Conservation (phyloP, 768 basidiomycete species). For the Trichaptum fuscoviolaceum region DNA sequence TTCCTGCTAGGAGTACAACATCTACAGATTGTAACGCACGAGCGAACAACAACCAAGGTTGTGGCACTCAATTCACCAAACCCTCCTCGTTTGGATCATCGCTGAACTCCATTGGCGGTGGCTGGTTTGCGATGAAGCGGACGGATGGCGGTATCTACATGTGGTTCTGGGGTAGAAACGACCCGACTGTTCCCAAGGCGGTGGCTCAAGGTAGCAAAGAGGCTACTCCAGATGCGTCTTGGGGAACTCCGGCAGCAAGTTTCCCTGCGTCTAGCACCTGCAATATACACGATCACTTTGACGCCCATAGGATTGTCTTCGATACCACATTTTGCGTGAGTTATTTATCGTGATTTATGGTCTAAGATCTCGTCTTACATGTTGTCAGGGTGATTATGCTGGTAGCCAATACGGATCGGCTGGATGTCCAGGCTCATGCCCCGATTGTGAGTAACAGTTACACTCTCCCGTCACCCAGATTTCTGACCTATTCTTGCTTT, state of each 20-base stretch:
- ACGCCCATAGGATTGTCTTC: conserved; percentile 49
- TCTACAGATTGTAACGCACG: conserved; percentile 23
- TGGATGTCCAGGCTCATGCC: not conserved
- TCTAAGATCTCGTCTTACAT: conserved; percentile 23
- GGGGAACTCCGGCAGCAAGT: conserved; percentile 43
- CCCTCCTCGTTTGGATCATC: conserved; percentile 28
- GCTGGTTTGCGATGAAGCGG: conserved; percentile 29
- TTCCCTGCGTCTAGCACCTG: conserved; percentile 46
- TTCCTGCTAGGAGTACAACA: conserved; percentile 8
- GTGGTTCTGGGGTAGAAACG: conserved; percentile 57
- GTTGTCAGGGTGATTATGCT: conserved; percentile 49
- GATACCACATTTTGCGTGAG: conserved; percentile 60
- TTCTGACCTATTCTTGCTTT: not conserved
- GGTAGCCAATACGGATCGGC: conserved; percentile 37
- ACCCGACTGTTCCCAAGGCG: conserved; percentile 36
- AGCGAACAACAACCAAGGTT: conserved; percentile 24
- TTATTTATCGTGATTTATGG: conserved; percentile 7
- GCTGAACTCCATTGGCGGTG: conserved; percentile 34
- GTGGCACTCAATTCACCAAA: conserved; percentile 24
- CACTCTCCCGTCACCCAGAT: not conserved
- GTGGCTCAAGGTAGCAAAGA: conserved; percentile 32
- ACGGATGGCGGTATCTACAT: conserved; percentile 42
- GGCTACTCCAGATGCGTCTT: conserved; percentile 41
- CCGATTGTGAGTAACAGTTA: not conserved
- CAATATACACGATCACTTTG: conserved; percentile 47